Evolutionary conservation across 1,284 basidiomycete species (phyloP).

Genomic region (Cutaneotrichosporon sp.): DNA sequence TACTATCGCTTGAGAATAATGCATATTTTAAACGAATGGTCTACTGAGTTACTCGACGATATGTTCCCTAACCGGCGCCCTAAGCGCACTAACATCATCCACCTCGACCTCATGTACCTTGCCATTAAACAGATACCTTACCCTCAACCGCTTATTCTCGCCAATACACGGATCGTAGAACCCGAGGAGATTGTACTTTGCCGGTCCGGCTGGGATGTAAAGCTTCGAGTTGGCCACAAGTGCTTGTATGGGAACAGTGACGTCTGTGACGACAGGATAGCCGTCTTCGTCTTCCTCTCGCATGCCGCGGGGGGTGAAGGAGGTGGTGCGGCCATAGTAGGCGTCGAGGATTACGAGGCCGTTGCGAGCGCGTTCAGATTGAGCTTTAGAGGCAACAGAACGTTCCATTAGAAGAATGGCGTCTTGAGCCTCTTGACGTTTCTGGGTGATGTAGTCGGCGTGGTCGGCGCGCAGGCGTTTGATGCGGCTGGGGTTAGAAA

Average conservation of each 20-base stretch:
- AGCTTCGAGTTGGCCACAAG: slow-evolving; percentile 75
- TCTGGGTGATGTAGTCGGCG: slow-evolving; percentile 62
- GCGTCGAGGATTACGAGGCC: slow-evolving; percentile 73
- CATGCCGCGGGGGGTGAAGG: slow-evolving; percentile 56
- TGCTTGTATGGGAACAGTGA: slow-evolving; percentile 76
- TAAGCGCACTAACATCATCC: slow-evolving; percentile 66
- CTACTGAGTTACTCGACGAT: not conserved
- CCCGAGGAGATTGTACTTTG: slow-evolving; percentile 55
- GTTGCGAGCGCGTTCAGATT: slow-evolving; percentile 53
- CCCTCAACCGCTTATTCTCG: slow-evolving; percentile 58
- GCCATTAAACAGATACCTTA: slow-evolving; percentile 75
- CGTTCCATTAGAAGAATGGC: slow-evolving; percentile 56
- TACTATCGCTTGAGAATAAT: not conserved
- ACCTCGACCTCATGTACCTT: slow-evolving; percentile 72
- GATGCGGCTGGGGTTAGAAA: slow-evolving; percentile 39
- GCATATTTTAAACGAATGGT: not conserved
- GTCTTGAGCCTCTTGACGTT: slow-evolving; percentile 61
- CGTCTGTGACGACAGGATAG: slow-evolving; percentile 62
- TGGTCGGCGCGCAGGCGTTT: slow-evolving; percentile 61
- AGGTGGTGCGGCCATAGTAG: slow-evolving; percentile 59
- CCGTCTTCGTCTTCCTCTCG: slow-evolving; percentile 52
- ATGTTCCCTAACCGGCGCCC: slow-evolving; percentile 65
- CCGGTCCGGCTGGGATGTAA: slow-evolving; percentile 70
- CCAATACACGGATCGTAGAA: slow-evolving; percentile 54
- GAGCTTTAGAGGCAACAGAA: slow-evolving; percentile 33